A percentile compares a stretch with the other conserved stretches of the same genome.
phyloP scores from a whole-genome alignment of 2,329 filamentous ascomycete genomes.

The Zymoseptoria crescenta region DNA sequence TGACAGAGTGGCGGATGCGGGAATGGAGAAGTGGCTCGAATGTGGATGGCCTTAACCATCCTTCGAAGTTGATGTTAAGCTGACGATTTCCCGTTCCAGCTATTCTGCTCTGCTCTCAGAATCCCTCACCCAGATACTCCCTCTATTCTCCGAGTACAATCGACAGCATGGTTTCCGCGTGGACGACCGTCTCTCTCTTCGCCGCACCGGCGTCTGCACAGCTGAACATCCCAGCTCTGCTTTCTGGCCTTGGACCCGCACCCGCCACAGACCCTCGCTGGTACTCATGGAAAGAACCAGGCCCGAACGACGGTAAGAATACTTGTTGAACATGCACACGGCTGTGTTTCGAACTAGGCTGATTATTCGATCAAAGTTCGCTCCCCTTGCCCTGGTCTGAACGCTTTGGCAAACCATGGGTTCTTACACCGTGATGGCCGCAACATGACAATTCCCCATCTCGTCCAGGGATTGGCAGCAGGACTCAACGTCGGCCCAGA shows the following conservation, averaged over 20 bases:
- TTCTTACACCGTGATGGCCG: constrained; percentile 19
- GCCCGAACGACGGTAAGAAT: constrained; percentile 12
- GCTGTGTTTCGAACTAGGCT: not conserved
- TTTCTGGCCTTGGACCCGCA: constrained; percentile 15
- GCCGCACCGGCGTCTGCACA: constrained; percentile 1
- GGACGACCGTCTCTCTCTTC: not conserved
- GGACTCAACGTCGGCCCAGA: constrained; percentile 21
- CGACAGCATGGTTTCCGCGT: not conserved
- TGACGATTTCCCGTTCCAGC: not conserved
- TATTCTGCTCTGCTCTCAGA: not conserved
- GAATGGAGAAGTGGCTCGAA: not conserved
- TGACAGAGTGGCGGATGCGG: not conserved
- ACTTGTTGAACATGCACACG: not conserved
- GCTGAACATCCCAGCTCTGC: constrained; percentile 14
- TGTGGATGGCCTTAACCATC: not conserved
- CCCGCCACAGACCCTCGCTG: constrained; percentile 15
- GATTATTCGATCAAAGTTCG: constrained; percentile 8
- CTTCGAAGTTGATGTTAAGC: not conserved
- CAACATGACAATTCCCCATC: constrained; percentile 18
- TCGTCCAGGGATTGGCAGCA: constrained; percentile 15
- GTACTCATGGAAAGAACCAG: constrained; percentile 13
- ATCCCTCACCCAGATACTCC: not conserved
- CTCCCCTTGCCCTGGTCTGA: constrained; percentile 21
- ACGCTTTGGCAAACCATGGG: constrained; percentile 10
- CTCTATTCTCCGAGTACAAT: not conserved